Conservation (phyloP, 352 stramenopile species). For the Phytophthora fragariaefolia region DNA sequence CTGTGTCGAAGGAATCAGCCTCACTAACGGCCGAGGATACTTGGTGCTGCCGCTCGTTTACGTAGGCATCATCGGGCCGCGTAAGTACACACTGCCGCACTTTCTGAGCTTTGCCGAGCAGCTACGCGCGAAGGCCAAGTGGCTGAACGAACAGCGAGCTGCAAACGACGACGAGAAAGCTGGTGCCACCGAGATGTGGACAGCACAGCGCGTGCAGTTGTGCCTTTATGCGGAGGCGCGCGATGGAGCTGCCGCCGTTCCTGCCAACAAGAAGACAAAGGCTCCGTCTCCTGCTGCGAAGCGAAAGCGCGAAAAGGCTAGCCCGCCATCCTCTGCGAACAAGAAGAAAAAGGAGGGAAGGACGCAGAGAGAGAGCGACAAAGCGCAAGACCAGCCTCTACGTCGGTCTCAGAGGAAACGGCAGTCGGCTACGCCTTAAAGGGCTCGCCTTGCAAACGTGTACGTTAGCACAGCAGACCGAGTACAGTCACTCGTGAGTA, state of each 20-base stretch:
- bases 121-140: conserved; percentile 59
- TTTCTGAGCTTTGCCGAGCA: conserved; percentile 70
- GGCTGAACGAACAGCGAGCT: conserved; percentile 53
- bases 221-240: conserved; percentile 65
- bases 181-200: conserved; percentile 46
- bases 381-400: conserved; percentile 14
- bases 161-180: conserved; percentile 32
- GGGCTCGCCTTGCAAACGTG: neutral
- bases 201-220: conserved; percentile 70
- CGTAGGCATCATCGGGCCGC: conserved; percentile 67
- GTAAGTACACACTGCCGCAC: conserved; percentile 82
- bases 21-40: neutral
- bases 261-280: conserved; percentile 11
- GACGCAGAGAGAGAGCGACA: conserved; percentile 5
- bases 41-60: no score
- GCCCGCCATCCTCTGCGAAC: conserved; percentile 5
- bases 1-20: conserved; percentile 5
- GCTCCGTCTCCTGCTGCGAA: conserved; percentile 19
- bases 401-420: conserved; percentile 36
- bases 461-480: conserved; percentile 11
- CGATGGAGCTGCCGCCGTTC: conserved; percentile 9
- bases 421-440: conserved; percentile 11
- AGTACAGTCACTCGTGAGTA: neutral
- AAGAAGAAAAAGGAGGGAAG: conserved; percentile 16
- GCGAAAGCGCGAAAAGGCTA: conserved; percentile 26